Evolutionary conservation across 225 moss, liverwort and hornwort species (phyloP).

Genomic region (Anthoceros angustus): DNA sequence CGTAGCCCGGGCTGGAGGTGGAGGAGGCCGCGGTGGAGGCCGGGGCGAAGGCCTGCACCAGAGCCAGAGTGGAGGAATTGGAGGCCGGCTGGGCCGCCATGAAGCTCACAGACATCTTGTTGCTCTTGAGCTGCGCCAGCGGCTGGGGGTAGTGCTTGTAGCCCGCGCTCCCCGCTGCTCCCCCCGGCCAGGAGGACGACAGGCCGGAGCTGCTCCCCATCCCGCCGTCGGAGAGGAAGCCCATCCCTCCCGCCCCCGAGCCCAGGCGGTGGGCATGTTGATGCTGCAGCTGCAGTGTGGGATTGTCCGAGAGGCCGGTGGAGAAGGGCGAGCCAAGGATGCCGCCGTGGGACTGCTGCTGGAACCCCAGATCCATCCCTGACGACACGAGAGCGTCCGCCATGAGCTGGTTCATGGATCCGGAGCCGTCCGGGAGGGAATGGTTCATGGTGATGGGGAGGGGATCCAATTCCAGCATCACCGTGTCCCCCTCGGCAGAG

Average conservation of each 20-base stretch:
- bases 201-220: neutral
- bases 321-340: neutral
- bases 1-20: neutral
- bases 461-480: neutral
- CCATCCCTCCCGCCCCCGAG: neutral
- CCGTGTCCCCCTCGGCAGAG: neutral
- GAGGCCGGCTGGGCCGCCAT: neutral
- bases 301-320: neutral
- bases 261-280: neutral
- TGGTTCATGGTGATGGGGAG: neutral
- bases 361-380: neutral
- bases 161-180: neutral
- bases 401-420: neutral
- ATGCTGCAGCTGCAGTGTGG: neutral
- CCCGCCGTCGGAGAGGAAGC: neutral
- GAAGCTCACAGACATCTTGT: neutral
- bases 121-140: conserved; percentile 2
- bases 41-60: conserved; percentile 2
- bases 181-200: neutral
- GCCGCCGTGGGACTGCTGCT: neutral
- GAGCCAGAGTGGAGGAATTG: conserved; percentile 3
- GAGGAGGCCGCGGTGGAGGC: neutral
- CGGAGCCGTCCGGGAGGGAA: neutral
- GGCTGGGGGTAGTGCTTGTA: conserved; percentile 1
- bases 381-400: neutral